Conservation (phyloP, 331 rosid genomes). For the Quercus tomentella region DNA sequence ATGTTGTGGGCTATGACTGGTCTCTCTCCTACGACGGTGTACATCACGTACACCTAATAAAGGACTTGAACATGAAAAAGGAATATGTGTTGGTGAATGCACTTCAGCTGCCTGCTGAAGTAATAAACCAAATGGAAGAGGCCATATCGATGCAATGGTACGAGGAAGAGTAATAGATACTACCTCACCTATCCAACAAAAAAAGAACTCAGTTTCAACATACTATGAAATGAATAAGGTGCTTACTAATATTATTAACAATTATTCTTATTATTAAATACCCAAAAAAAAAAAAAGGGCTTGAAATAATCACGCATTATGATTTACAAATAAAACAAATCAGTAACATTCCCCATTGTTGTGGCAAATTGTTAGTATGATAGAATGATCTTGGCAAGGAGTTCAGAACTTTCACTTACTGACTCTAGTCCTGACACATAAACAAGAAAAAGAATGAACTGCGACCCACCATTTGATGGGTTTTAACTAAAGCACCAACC, state of each 20-base stretch:
- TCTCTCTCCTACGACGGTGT: constrained; percentile 41
- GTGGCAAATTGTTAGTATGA: background rate
- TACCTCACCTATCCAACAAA: constrained; percentile 67
- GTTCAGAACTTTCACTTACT: background rate
- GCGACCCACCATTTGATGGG: background rate
- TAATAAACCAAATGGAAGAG: constrained; percentile 90
- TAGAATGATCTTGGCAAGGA: background rate
- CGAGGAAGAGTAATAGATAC: constrained; percentile 61
- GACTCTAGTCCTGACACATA: background rate
- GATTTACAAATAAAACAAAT: background rate
- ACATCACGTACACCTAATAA: constrained; percentile 48
- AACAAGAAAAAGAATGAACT: background rate
- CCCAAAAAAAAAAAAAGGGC: background rate
- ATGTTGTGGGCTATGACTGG: constrained; percentile 37
- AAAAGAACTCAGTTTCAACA: constrained; percentile 11
- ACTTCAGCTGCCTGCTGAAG: constrained; percentile 74
- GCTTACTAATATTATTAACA: background rate
- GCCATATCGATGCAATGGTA: constrained; percentile 71
- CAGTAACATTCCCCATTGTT: background rate
- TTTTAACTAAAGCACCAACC: background rate
- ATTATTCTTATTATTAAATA: no score
- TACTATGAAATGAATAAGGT: background rate
- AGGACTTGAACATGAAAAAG: constrained; percentile 65
- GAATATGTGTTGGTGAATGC: constrained; percentile 39
- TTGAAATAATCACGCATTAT: background rate